These are phyloP conservation scores for Barbatosphaeria neglecta DNA, from an alignment of 495 filamentous ascomycete genomes.

Conservation along the genomic window DNA sequence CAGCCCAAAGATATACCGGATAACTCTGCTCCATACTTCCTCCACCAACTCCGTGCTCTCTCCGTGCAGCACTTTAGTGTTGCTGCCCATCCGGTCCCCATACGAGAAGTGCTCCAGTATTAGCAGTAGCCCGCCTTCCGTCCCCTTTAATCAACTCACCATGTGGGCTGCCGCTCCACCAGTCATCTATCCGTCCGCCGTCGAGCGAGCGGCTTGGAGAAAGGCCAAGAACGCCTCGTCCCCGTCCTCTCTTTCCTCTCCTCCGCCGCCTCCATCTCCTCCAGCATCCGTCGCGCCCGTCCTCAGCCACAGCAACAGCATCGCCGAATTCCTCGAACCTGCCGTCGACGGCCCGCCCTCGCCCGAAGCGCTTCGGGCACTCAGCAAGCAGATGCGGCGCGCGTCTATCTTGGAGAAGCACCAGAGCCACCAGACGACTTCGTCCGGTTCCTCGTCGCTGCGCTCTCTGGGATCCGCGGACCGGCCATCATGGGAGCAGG, in stretches of 20 bases:
- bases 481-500: conserved; percentile 30
- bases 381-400: conserved; percentile 38
- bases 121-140: too few species aligned
- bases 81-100: background rate
- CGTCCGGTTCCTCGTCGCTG: conserved; percentile 36
- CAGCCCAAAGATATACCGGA: too few species aligned
- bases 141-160: conserved; percentile 1
- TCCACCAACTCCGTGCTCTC: too few species aligned
- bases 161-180: conserved; percentile 21
- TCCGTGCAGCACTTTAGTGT: background rate
- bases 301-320: conserved; percentile 13
- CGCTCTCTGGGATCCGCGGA: conserved; percentile 27
- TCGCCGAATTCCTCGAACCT: conserved; percentile 30
- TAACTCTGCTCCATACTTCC: too few species aligned
- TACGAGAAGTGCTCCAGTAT: too few species aligned
- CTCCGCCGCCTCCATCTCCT: conserved; percentile 1
- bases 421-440: conserved; percentile 30
- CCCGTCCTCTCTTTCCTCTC: background rate
- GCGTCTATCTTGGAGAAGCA: conserved; percentile 32
- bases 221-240: conserved; percentile 12
- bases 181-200: conserved; percentile 19
- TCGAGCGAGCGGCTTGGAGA: conserved; percentile 8
- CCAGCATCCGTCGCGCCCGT: background rate
- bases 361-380: conserved; percentile 38
- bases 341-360: conserved; percentile 43